These are phyloP conservation scores for Vigna trinervia DNA, from an alignment of 306 rosid genomes.

Conservation along the genomic window DNA sequence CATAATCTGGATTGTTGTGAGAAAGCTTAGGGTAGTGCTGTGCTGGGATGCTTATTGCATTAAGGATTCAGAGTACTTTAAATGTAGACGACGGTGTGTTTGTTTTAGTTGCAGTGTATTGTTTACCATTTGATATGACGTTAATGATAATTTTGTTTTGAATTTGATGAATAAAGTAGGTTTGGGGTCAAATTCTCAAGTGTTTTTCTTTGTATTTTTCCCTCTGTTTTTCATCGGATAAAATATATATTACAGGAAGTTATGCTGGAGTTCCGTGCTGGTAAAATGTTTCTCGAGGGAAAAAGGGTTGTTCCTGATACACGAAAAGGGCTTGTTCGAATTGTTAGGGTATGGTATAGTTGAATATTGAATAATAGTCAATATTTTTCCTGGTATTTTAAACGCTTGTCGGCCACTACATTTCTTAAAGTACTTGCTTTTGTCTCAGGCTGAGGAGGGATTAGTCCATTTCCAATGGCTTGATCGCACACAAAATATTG, in stretches of 20 bases:
- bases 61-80: not conserved
- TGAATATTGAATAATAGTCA: conserved; percentile 19
- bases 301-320: conserved; percentile 78
- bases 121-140: conserved; percentile 18
- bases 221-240: conserved; percentile 10
- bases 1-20: not conserved
- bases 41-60: conserved; percentile 1
- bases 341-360: conserved; percentile 69
- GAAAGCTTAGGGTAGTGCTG: not conserved
- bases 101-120: not conserved
- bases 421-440: conserved; percentile 30
- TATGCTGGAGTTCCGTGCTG: conserved; percentile 90
- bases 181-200: conserved; percentile 1
- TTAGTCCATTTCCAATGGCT: conserved; percentile 93
- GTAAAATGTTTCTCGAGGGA: conserved; percentile 83
- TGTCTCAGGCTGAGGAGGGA: conserved; percentile 88
- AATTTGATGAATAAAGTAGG: not conserved
- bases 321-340: conserved; percentile 88
- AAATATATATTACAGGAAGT: conserved; percentile 61
- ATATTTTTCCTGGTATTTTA: conserved; percentile 15
- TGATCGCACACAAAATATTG: conserved; percentile 75
- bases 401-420: not conserved
- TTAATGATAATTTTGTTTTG: conserved; percentile 16
- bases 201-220: not conserved
- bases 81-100: not conserved